Evolutionary conservation across 1,139 yeast genomes (phyloP).

Genomic region (Candida neerlandica): DNA sequence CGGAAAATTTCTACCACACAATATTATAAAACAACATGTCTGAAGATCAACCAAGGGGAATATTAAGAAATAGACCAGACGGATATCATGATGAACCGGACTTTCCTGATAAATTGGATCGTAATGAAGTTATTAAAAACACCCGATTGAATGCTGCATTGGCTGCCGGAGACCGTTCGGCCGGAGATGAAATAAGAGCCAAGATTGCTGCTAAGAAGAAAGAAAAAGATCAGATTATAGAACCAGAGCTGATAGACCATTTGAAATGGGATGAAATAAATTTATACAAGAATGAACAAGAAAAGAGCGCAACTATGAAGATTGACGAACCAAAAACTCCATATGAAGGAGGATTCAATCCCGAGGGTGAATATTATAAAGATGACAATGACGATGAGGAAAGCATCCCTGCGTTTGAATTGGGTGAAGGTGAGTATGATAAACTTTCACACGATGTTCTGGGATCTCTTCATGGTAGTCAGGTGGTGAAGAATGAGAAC

Average conservation of each 20-base stretch:
- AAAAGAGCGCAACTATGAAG: conserved; percentile 73
- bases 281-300: conserved; percentile 65
- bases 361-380: conserved; percentile 78
- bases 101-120: conserved; percentile 33
- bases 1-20: conserved; percentile 1
- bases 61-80: conserved; percentile 40
- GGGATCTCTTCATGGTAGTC: conserved; percentile 42
- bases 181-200: conserved; percentile 45
- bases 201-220: conserved; percentile 32
- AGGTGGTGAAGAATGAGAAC: conserved; percentile 27
- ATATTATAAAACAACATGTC: conserved; percentile 17
- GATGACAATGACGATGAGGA: conserved; percentile 66
- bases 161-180: conserved; percentile 26
- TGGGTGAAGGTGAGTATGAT: conserved; percentile 50
- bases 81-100: conserved; percentile 16
- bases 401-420: conserved; percentile 40
- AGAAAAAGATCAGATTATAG: conserved; percentile 11
- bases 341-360: conserved; percentile 89
- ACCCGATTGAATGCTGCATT: conserved; percentile 45
- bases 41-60: conserved; percentile 41
- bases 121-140: conserved; percentile 48
- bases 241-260: conserved; percentile 24
- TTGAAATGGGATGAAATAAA: conserved; percentile 78
- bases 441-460: conserved; percentile 16
- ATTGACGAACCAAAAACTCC: conserved; percentile 98